Base-by-base conservation (phyloP, 345 rosid species). In the Salix udensis region DNA sequence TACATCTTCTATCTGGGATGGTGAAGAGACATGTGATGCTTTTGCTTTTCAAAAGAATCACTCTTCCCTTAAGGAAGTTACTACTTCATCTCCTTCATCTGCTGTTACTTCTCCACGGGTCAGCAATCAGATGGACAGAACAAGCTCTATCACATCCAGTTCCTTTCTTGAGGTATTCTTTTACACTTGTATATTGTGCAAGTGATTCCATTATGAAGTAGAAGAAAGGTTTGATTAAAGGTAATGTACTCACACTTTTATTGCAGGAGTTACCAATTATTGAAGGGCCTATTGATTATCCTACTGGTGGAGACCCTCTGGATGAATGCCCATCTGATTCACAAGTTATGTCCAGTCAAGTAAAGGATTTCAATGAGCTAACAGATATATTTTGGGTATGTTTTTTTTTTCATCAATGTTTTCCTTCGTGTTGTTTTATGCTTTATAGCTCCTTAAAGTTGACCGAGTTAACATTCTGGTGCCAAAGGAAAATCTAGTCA, bases 11-110 rank as follows among this genome's bases (percentile, higher is more conserved):
- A 87, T 94, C 70, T 96, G 97, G 97, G 99, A 91, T 80, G 97
- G 93, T 80, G 99, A 96, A 81, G 98, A 96, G 79, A 96, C 99
- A 65, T 90, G 98, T 4, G 99, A 96, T 84, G 97, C 97, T 80
- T 96, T 96, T 86, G 89, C 91, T 30, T 96, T 96, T 87, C 88
- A 82, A 71, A 89, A 76, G 82, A 80, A 72, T 37, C 88, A 67
- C 74, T 60, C 73, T 65, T 67, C 66, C 37, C 44, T 23, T 73
- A 80, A 81, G 68, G 88, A 89, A 39, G 65, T 60, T 84, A 30
- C 86, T 44, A 55, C 76, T 74, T 50, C 85, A 55, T 81, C 87
- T 18, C 48, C 76, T 74, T 50, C 85, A 58, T 81, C 87, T 18
- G 67, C 70, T 60, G 80, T 66, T 81, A 48, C 80, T 77, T 83